A percentile compares a stretch with the other conserved stretches of the same genome.
phyloP scores from a whole-genome alignment of 2,329 filamentous ascomycete genomes.

The Ceratocystiopsis sp. region DNA sequence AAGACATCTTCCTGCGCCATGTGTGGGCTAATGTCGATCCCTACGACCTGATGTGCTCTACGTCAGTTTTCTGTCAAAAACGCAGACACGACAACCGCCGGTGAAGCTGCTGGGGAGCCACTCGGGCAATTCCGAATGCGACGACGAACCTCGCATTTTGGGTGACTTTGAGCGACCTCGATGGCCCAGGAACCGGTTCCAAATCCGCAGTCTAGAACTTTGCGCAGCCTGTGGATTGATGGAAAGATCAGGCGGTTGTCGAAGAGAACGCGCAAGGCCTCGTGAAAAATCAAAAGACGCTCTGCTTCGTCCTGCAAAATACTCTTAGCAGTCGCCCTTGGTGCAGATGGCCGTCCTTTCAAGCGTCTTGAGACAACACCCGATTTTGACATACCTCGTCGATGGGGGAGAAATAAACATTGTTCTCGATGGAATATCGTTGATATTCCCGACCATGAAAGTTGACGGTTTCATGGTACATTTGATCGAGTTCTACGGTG shows the following conservation, averaged over 20 bases:
- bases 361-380: too few species aligned
- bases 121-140: background rate
- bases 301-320: slow-evolving; percentile 45
- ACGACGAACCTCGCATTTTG: slow-evolving; percentile 40
- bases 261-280: slow-evolving; percentile 45
- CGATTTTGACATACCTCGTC: slow-evolving; percentile 56
- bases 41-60: slow-evolving; percentile 37
- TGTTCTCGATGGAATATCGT: slow-evolving; percentile 45
- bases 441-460: slow-evolving; percentile 51
- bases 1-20: slow-evolving; percentile 46
- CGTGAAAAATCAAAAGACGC: slow-evolving; percentile 45
- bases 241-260: slow-evolving; percentile 53
- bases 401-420: slow-evolving; percentile 49
- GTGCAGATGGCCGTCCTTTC: too few species aligned
- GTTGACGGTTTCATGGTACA: slow-evolving; percentile 39
- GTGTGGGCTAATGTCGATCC: slow-evolving; percentile 54
- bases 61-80: too few species aligned
- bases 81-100: too few species aligned
- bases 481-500: slow-evolving; percentile 37
- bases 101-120: too few species aligned
- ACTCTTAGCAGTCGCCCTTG: background rate
- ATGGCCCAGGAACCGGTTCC: slow-evolving; percentile 55
- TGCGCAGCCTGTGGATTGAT: slow-evolving; percentile 37
- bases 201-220: slow-evolving; percentile 56
- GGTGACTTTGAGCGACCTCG: slow-evolving; percentile 47